A percentile compares a stretch with the other conserved stretches of the same genome.
phyloP scores from a whole-genome alignment of 192 early-diverging fungal species.

The Anaeromyces robustus region DNA sequence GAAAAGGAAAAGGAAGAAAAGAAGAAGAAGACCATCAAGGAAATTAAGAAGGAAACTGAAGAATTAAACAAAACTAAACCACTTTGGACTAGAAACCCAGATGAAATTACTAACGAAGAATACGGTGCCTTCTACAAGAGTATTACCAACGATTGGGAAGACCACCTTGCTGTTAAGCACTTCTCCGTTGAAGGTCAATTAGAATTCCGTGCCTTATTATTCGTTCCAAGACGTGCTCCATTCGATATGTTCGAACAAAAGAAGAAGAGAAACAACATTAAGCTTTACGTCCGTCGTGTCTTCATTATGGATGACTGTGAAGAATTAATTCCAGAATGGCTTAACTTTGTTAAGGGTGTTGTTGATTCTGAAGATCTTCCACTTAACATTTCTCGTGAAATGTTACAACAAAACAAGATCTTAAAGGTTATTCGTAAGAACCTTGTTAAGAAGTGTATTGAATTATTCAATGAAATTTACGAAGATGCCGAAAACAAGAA shows the following conservation, averaged over 20 bases:
- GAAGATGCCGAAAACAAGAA: constrained; percentile 89
- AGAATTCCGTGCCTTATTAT: constrained; percentile 98
- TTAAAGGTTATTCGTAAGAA: constrained; percentile 99
- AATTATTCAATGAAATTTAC: constrained; percentile 91
- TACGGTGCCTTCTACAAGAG: constrained; percentile 98
- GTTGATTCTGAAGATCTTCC: constrained; percentile 99
- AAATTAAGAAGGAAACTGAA: constrained; percentile 67
- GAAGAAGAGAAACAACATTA: constrained; percentile 99
- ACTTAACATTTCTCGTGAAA: constrained; percentile 99
- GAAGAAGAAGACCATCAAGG: constrained; percentile 69
- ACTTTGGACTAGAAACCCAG: constrained; percentile 98
- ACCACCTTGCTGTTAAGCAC: constrained; percentile 94
- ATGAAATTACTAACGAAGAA: constrained; percentile 90
- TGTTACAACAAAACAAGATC: constrained; percentile 99
- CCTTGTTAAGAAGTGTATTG: constrained; percentile 97
- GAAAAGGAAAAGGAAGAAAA: constrained; percentile 51
- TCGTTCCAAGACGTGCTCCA: constrained; percentile 88
- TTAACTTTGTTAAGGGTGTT: constrained; percentile 98
- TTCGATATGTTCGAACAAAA: constrained; percentile 96
- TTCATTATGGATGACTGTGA: constrained; percentile 99
- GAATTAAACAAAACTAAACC: constrained; percentile 99
- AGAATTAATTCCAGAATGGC: constrained; percentile 97
- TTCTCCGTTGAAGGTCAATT: constrained; percentile 99
- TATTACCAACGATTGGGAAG: constrained; percentile 98
- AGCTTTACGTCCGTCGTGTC: constrained; percentile 98